These are phyloP conservation scores for Chrysochromulina parva DNA, from an alignment of 78 protist species.

Conservation along the genomic window DNA sequence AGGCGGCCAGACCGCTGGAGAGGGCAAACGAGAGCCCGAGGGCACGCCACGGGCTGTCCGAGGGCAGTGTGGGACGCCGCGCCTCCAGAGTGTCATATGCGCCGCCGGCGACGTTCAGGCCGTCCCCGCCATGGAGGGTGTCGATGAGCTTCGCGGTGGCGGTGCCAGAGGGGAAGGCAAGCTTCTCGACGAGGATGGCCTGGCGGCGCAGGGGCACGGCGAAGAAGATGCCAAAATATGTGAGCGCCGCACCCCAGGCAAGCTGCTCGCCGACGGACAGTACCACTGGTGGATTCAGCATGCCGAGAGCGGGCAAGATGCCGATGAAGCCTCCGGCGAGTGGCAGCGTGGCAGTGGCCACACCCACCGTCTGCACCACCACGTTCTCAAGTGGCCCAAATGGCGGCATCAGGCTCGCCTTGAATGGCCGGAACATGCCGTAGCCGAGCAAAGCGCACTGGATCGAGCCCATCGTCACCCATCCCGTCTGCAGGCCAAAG, in stretches of 20 bases:
- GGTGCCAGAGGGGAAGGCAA: conserved; percentile 83
- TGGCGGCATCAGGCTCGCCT: not conserved
- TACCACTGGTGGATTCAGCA: not conserved
- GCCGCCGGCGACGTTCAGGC: not conserved
- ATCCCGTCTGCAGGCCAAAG: conserved; percentile 68
- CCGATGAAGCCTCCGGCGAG: conserved; percentile 77
- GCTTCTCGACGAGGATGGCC: conserved; percentile 75
- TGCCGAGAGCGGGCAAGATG: conserved; percentile 61
- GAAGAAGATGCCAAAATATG: conserved; percentile 78
- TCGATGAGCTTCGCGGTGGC: conserved; percentile 72
- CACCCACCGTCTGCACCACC: conserved; percentile 46
- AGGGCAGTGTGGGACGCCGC: no score
- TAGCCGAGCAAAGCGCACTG: conserved; percentile 58
- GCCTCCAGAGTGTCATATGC: no score
- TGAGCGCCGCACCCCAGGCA: conserved; percentile 12
- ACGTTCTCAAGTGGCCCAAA: not conserved
- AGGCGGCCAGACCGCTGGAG: no score
- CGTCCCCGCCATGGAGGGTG: conserved; percentile 49
- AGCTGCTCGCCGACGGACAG: not conserved
- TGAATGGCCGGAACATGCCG: conserved; percentile 14
- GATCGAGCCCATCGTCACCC: conserved; percentile 47
- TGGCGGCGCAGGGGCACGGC: conserved; percentile 83
- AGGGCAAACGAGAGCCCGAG: no score
- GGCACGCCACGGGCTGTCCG: no score
- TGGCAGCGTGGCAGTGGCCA: conserved; percentile 81